Evolutionary conservation across 176 grass and related monocot species (phyloP).

Genomic region (Eleusine indica): DNA sequence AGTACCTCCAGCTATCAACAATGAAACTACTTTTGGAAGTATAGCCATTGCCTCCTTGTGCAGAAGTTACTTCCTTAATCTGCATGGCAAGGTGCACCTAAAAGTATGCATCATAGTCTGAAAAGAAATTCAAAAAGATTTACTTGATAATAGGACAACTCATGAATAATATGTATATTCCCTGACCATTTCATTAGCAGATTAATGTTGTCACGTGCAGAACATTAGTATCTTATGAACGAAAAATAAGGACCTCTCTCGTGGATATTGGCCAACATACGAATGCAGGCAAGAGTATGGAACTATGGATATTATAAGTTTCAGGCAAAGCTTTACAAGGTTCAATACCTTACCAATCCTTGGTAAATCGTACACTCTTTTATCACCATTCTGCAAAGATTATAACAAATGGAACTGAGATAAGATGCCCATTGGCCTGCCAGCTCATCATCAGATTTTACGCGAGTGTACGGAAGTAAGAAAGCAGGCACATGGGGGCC

Average conservation of each 20-base stretch:
- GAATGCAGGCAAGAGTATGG: not conserved
- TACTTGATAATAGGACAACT: not conserved
- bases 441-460: not conserved
- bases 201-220: not conserved
- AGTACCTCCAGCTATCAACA: not conserved
- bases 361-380: not conserved
- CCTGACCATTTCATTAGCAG: not conserved
- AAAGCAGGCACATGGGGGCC: not conserved
- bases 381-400: slow-evolving; percentile 2
- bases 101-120: slow-evolving; percentile 4
- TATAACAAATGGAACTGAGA: not conserved
- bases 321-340: slow-evolving; percentile 20
- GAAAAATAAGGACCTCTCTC: not conserved
- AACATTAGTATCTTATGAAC: not conserved
- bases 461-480: not conserved
- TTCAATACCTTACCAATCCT: not conserved
- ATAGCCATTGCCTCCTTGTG: not conserved
- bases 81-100: not conserved
- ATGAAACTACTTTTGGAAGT: not conserved
- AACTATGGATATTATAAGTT: not conserved
- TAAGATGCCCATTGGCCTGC: not conserved
- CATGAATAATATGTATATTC: not conserved
- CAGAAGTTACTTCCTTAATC: slow-evolving; percentile 1
- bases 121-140: not conserved
- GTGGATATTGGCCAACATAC: slow-evolving; percentile 7